These are phyloP conservation scores for Fusarium ambrosium DNA, from an alignment of 2,329 filamentous ascomycete genomes.

Conservation along the genomic window DNA sequence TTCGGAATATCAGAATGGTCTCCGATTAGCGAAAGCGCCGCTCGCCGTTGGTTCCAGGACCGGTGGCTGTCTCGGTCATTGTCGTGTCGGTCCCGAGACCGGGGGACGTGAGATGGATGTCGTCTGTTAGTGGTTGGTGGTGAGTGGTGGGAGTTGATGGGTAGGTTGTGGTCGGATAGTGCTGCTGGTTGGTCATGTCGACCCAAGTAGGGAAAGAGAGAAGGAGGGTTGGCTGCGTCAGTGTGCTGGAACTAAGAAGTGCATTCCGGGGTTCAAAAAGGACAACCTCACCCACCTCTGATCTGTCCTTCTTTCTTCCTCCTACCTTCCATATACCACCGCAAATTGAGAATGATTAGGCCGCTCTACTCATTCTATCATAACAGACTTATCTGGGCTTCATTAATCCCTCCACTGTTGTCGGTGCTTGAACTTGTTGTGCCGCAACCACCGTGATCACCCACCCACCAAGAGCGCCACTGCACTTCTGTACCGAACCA, in stretches of 20 bases:
- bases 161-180: background rate
- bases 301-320: background rate
- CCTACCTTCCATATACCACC: background rate
- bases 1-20: background rate
- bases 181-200: slow-evolving; percentile 6
- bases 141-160: background rate
- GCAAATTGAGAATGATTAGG: background rate
- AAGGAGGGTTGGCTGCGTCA: background rate
- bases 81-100: background rate
- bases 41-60: background rate
- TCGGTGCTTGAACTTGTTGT: background rate
- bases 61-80: background rate
- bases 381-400: background rate
- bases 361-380: background rate
- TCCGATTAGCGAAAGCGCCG: background rate
- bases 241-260: background rate
- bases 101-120: background rate
- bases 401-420: background rate
- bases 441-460: background rate
- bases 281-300: slow-evolving; percentile 12
- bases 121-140: background rate
- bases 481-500: background rate
- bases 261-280: slow-evolving; percentile 23
- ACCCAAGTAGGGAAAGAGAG: background rate
- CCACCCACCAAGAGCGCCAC: background rate